These are phyloP conservation scores for Coemansia sp. DNA, from an alignment of 192 early-diverging fungal genomes.

Conservation along the genomic window DNA sequence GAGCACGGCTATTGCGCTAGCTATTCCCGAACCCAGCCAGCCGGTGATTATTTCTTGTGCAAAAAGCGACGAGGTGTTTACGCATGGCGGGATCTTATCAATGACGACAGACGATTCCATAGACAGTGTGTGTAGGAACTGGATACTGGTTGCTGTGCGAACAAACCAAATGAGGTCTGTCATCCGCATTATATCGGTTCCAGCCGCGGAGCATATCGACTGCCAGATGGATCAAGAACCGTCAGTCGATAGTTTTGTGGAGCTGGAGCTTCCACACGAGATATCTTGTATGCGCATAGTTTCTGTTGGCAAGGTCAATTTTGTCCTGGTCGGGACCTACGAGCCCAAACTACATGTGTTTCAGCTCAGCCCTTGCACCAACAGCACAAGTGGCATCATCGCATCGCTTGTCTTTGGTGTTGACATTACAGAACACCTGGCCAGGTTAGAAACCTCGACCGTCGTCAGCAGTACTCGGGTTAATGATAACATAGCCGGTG, in stretches of 20 bases:
- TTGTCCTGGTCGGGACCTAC: conserved; percentile 27
- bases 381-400: not conserved
- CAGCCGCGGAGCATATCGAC: not conserved
- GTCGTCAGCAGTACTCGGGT: not conserved
- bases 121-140: not conserved
- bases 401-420: not conserved
- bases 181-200: conserved; percentile 1
- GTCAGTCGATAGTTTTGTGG: not conserved
- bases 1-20: not conserved
- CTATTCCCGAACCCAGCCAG: not conserved
- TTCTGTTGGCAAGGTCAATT: not conserved
- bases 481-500: not conserved
- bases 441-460: not conserved
- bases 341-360: conserved; percentile 14
- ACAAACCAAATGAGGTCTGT: not conserved
- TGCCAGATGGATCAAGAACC: not conserved
- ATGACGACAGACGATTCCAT: not conserved
- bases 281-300: conserved; percentile 31
- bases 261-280: conserved; percentile 15
- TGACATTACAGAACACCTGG: not conserved
- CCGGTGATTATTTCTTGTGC: not conserved
- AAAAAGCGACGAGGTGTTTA: conserved; percentile 13
- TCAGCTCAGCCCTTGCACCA: not conserved
- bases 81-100: conserved; percentile 12
- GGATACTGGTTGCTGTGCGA: conserved; percentile 11